Percentiles rank a stretch among this genome's conserved stretches.
Conservation (phyloP, 495 filamentous ascomycete species). For the Cudoniella acicularis region DNA sequence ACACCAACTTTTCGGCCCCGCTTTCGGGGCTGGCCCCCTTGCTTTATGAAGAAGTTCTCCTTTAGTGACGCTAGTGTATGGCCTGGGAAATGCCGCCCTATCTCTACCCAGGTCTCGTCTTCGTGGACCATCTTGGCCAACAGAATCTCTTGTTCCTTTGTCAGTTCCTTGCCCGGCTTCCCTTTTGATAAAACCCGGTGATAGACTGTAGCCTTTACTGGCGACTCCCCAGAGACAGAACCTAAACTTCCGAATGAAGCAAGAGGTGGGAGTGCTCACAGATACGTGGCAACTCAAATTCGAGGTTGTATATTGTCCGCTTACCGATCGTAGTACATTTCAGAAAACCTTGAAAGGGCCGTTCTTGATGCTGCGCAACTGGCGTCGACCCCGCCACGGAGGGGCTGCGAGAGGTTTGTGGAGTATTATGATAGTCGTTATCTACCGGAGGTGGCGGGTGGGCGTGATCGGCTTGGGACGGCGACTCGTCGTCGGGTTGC, state of each 20-base stretch:
- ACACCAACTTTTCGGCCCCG: slow-evolving; percentile 3
- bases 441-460: background rate
- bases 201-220: slow-evolving; percentile 2
- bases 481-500: too few relatives aligned
- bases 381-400: background rate
- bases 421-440: background rate
- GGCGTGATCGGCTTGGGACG: too few relatives aligned
- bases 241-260: background rate
- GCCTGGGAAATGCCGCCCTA: slow-evolving; percentile 6
- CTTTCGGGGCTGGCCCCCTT: slow-evolving; percentile 10
- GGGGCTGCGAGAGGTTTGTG: background rate
- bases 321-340: background rate
- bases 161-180: slow-evolving; percentile 2
- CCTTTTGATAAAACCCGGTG: background rate
- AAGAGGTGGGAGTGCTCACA: slow-evolving; percentile 2
- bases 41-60: slow-evolving; percentile 5
- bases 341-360: background rate
- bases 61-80: background rate
- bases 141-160: slow-evolving; percentile 4
- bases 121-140: slow-evolving; percentile 6
- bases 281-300: slow-evolving; percentile 13
- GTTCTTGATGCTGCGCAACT: background rate
- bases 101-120: slow-evolving; percentile 5
- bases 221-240: background rate
- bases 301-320: slow-evolving; percentile 8